These are phyloP conservation scores for Holtermannia corniformis DNA, from an alignment of 768 basidiomycete species.

Conservation along the genomic window DNA sequence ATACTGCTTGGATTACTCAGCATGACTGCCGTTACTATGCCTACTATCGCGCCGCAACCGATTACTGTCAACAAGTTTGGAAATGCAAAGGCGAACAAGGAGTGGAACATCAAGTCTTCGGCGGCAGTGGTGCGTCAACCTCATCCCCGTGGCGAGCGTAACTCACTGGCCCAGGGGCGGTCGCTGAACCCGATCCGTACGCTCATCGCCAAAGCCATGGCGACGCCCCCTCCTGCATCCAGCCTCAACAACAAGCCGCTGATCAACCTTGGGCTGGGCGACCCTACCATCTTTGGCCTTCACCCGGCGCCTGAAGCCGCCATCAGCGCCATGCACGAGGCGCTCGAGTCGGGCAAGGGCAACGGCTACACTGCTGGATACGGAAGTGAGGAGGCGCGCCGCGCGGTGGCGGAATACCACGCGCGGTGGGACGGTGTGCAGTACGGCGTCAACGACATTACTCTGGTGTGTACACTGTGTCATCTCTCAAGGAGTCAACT, in stretches of 20 bases:
- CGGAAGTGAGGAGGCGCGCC: slow-evolving; percentile 31
- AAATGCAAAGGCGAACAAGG: neutral
- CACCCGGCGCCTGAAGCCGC: slow-evolving; percentile 32
- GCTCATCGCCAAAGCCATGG: slow-evolving; percentile 28
- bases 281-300: slow-evolving; percentile 40
- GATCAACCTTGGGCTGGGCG: slow-evolving; percentile 43
- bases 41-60: neutral
- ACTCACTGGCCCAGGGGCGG: slow-evolving; percentile 11
- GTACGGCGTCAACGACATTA: slow-evolving; percentile 27
- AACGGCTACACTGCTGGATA: slow-evolving; percentile 39
- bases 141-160: neutral
- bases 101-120: neutral
- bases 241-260: slow-evolving; percentile 22
- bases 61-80: neutral
- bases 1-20: too few species aligned
- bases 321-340: slow-evolving; percentile 25
- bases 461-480: slow-evolving; percentile 22
- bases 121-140: neutral
- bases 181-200: slow-evolving; percentile 37
- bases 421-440: slow-evolving; percentile 31
- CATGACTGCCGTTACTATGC: too few species aligned
- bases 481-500: neutral
- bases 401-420: slow-evolving; percentile 41
- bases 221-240: slow-evolving; percentile 10
- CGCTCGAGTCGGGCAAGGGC: slow-evolving; percentile 18